Percentiles rank a stretch among this genome's conserved stretches.
Conservation (phyloP, 2,329 filamentous ascomycete species). For the Microdochium nivale region DNA sequence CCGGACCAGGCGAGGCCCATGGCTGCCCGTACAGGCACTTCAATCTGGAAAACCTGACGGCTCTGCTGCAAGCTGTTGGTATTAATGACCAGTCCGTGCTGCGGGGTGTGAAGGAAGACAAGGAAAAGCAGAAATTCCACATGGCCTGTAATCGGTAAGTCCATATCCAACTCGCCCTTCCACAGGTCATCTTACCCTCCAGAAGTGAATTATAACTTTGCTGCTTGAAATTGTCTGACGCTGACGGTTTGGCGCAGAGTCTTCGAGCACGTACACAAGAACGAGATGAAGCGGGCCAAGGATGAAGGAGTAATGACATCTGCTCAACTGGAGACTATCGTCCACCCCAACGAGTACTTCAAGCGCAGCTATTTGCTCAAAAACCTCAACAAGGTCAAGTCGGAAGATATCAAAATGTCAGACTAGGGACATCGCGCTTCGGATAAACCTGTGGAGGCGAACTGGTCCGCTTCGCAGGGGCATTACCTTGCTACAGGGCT, state of each 20-base stretch:
- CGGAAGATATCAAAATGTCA: slow-evolving; percentile 49
- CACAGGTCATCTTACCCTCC: neutral
- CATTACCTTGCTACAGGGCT: too few relatives aligned
- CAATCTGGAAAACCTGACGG: slow-evolving; percentile 73
- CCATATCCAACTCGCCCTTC: neutral
- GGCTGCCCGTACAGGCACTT: slow-evolving; percentile 98
- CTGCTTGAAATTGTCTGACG: neutral
- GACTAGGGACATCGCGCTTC: too few relatives aligned
- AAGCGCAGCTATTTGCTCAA: slow-evolving; percentile 88
- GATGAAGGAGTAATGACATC: slow-evolving; percentile 64
- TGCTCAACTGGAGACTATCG: slow-evolving; percentile 83
- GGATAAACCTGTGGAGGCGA: too few relatives aligned
- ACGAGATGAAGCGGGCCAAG: slow-evolving; percentile 67
- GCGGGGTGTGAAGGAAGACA: slow-evolving; percentile 78
- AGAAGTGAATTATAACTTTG: neutral
- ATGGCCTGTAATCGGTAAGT: slow-evolving; percentile 84
- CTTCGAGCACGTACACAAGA: slow-evolving; percentile 80
- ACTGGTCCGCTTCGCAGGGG: too few relatives aligned
- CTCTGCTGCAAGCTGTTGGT: slow-evolving; percentile 68
- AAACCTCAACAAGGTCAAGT: slow-evolving; percentile 52
- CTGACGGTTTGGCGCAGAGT: slow-evolving; percentile 42
- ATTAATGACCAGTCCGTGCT: slow-evolving; percentile 71
- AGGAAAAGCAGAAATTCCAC: slow-evolving; percentile 80
- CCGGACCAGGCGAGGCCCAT: slow-evolving; percentile 79
- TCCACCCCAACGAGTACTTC: slow-evolving; percentile 97